Base-by-base conservation (phyloP, 805 yeast species). In the Ogataea neopini region DNA sequence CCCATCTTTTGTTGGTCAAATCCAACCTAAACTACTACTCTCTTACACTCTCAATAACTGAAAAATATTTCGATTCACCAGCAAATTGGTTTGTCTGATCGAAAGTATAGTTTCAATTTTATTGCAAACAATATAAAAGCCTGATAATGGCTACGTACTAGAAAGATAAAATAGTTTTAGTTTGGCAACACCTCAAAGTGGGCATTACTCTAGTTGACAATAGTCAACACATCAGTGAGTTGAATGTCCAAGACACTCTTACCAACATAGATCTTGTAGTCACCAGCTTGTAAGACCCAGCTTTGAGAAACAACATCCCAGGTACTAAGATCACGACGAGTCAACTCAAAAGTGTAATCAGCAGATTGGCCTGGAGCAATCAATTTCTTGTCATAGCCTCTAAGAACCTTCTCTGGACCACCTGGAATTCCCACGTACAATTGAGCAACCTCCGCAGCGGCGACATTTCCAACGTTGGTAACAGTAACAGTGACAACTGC, bases 251-350 rank as follows among this genome's bases (percentile, higher is more conserved):
- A 44, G 15, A 53, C 56, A 37, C 55, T 48, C 52, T 51, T 50
- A 19, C 74, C 63, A 14, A 73, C 61, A 49, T 65, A 72, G 9
- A 73, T 51, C 49, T 67, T 68, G 59, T 73, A 74, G 3, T 70
- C 65, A 1, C 77, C 77, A 3, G 70, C 64, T 55, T 73, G 77
- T 26, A 73, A 67, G 17, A 71, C 67, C 78, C 78, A 73, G 50
- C 70, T 72, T 52, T 74, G 76, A 20, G 70, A 59, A 19, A 53
- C 60, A 1, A 71, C 60, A 52, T 73, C 77, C 78, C 78, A 73
- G 28, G 68, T 58, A 43, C 73, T 63, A 51, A 74, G 58, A 56
- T 74, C 78, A 30, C 77, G 64, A 49, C 68, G 73, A 39, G 66
- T 57, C 13, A 74, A 56, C 40, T 66, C 61, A 51, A 73, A 73